These are phyloP conservation scores for Lentinula sp. DNA, from an alignment of 768 basidiomycete genomes.

Conservation along the genomic window DNA sequence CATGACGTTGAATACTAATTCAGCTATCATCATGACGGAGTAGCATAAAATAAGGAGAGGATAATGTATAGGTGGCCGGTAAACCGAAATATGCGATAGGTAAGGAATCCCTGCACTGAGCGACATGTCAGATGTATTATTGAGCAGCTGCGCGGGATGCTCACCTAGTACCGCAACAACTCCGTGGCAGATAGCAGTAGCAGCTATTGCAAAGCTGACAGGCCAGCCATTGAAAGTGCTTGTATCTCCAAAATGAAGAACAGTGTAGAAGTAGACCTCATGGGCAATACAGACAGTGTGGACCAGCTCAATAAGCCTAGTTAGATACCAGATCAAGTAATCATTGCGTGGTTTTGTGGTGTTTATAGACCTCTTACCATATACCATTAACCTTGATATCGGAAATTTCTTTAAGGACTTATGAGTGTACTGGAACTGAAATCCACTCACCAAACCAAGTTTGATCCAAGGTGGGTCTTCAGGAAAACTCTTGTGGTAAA, in stretches of 20 bases:
- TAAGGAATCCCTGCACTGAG: not conserved
- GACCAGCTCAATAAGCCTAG: not conserved
- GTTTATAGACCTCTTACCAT: not conserved
- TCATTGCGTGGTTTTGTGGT: not conserved
- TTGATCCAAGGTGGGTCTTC: slow-evolving; percentile 4
- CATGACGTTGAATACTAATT: not conserved
- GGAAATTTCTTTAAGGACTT: not conserved
- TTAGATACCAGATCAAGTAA: not conserved
- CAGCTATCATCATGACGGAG: not conserved
- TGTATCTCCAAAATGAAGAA: not conserved
- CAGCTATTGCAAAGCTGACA: not conserved
- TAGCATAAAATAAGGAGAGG: not conserved
- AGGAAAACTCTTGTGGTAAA: slow-evolving; percentile 10
- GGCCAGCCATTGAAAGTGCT: not conserved
- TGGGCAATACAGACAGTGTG: not conserved
- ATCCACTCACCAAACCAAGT: not conserved
- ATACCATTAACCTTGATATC: not conserved
- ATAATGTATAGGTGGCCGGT: not conserved
- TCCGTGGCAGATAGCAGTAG: not conserved
- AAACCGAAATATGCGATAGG: not conserved
- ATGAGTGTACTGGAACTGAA: not conserved
- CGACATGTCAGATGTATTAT: not conserved
- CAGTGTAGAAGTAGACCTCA: not conserved
- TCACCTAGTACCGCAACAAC: not conserved
- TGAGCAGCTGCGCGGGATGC: not conserved